Evolutionary conservation across 805 yeast genomes (phyloP).

Genomic region (Barnettozyma botsteinii): DNA sequence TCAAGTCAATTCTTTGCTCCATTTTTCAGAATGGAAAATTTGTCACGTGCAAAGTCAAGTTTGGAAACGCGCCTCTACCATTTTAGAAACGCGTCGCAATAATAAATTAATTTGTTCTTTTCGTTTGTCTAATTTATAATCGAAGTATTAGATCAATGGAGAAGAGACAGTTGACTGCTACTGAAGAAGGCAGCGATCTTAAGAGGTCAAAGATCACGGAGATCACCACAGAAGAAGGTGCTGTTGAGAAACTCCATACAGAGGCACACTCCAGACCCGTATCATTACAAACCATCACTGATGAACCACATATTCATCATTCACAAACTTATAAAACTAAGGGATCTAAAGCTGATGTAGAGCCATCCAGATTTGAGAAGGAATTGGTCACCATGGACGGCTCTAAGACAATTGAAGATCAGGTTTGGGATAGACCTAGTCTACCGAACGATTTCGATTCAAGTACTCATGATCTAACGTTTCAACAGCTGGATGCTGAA

Average conservation of each 20-base stretch:
- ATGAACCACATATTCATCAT: conserved; percentile 20
- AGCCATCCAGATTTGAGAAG: conserved; percentile 46
- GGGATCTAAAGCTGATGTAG: conserved; percentile 25
- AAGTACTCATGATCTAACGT: conserved; percentile 46
- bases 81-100: background rate
- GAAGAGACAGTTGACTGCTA: conserved; percentile 1
- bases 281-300: conserved; percentile 12
- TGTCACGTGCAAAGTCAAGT: too few species aligned
- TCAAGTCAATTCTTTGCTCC: too few species aligned
- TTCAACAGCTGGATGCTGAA: conserved; percentile 95
- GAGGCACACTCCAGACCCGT: conserved; percentile 27
- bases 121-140: too few species aligned
- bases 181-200: background rate
- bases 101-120: background rate
- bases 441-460: conserved; percentile 46
- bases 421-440: conserved; percentile 53
- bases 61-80: background rate
- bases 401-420: conserved; percentile 24
- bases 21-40: background rate
- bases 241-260: conserved; percentile 17
- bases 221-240: conserved; percentile 13
- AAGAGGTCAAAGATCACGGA: conserved; percentile 18
- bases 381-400: conserved; percentile 42
- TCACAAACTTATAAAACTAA: conserved; percentile 27
- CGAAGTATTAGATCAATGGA: background rate